Conservation (phyloP, 1,284 basidiomycete genomes). For the Leccinum huronense region DNA sequence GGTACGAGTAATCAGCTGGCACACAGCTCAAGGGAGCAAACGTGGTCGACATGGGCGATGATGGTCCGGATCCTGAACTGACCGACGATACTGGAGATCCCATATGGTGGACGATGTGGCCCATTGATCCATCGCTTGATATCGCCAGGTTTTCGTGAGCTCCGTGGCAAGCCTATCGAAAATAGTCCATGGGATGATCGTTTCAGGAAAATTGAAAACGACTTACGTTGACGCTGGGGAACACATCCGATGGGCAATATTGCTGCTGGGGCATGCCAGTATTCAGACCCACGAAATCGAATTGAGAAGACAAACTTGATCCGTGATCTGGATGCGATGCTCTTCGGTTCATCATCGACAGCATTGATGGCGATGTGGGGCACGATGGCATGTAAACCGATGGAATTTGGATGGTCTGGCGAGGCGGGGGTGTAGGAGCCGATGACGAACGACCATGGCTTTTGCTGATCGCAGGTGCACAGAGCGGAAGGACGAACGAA, state of each 20-base stretch:
- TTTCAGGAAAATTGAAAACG: neutral
- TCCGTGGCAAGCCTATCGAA: slow-evolving; percentile 21
- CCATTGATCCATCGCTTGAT: slow-evolving; percentile 25
- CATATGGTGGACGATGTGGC: slow-evolving; percentile 26
- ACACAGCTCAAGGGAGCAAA: slow-evolving; percentile 31
- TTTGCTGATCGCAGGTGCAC: slow-evolving; percentile 32
- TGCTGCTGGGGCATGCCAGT: slow-evolving; percentile 37
- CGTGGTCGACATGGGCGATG: slow-evolving; percentile 28
- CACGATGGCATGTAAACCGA: slow-evolving; percentile 64
- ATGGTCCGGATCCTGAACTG: slow-evolving; percentile 35
- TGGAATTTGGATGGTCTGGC: slow-evolving; percentile 63
- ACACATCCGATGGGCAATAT: slow-evolving; percentile 25
- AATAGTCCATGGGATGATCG: slow-evolving; percentile 6
- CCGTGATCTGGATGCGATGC: slow-evolving; percentile 47
- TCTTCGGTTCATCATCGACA: slow-evolving; percentile 58
- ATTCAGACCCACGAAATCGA: slow-evolving; percentile 45
- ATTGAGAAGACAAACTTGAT: slow-evolving; percentile 41
- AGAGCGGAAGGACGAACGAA: slow-evolving; percentile 55
- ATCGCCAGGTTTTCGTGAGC: slow-evolving; percentile 33
- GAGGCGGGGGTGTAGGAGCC: slow-evolving; percentile 54
- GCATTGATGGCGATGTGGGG: slow-evolving; percentile 58
- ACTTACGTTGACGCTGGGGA: slow-evolving; percentile 29
- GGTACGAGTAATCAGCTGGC: slow-evolving; percentile 23
- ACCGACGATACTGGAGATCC: slow-evolving; percentile 31
- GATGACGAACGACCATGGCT: slow-evolving; percentile 52